Evolutionary conservation across 257 asterid species (phyloP), one percentile per base, ranked within the genome.

Genomic region (Euphrasia confusa): DNA sequence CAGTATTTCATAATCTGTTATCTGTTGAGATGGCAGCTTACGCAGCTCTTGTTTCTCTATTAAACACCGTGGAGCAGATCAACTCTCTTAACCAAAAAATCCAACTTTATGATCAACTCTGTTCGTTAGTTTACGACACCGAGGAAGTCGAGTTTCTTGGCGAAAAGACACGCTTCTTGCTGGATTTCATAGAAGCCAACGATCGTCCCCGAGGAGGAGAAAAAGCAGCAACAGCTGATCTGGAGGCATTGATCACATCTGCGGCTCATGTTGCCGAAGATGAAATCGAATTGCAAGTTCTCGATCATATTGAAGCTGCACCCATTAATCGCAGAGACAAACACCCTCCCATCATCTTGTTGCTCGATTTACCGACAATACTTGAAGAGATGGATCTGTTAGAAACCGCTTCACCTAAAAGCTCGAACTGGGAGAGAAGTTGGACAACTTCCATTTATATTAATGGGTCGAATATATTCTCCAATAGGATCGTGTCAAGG

Each of bases 21-120:
- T 21, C 24, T 21, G 24, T 21, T 21, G 24, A 21, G 33, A 55
- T 55, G 60, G 60, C 60, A 5, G 40, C 60, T 55, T 27, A 9
- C 12, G 60, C 21, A 55, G 60, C 60, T 55, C 18, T 55, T 0
- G 40, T 55, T 55, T 55, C 60, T 26, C 40, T 27, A 13, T 27
- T 12, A 40, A 40, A 55, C 30, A 27, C 13, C 10, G 28, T 55
- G 24, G 24, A 21, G 24, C 24, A 21, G 24, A 21, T 21, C 24
- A 21, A 21, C 24, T 21, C 24, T 21, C 24, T 21, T 21, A 21
- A 21, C 17, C 3, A 55, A 1, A 0, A 26, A 14, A 26, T 55
- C 18, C 18, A 28, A 40, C 57, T 21, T 21, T 21, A 21, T 21
- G 24, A 52, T 4, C 60, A 26, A 10, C 60, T 14, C 4, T 17